Percentiles rank a stretch among this genome's conserved stretches.
phyloP scores from a whole-genome alignment of 805 yeast species.

The Lachancea lanzarotensis region DNA sequence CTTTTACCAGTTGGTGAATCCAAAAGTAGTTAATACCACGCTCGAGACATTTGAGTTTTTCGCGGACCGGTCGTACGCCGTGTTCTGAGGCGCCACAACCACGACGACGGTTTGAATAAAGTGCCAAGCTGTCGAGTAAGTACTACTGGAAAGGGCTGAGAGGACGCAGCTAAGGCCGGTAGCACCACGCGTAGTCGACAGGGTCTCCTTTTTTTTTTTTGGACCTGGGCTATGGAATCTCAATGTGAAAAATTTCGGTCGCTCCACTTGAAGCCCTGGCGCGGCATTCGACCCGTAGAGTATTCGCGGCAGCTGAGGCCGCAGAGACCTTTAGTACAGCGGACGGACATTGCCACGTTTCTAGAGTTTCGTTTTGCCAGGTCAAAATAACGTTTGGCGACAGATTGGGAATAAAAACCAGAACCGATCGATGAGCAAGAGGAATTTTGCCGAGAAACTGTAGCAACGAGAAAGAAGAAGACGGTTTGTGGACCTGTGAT shows the following conservation, averaged over 20 bases:
- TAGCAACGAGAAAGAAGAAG: background rate
- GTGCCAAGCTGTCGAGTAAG: background rate
- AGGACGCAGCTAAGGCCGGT: no score
- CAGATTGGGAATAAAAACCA: background rate
- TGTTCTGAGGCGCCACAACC: constrained; percentile 6
- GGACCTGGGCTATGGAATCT: background rate
- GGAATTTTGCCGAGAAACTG: background rate
- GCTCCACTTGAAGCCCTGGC: background rate
- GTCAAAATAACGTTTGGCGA: background rate
- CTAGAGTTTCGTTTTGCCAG: background rate
- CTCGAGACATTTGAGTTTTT: constrained; percentile 1
- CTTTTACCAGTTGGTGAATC: background rate
- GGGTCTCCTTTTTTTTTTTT: no score
- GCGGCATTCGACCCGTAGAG: background rate
- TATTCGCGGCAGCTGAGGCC: background rate
- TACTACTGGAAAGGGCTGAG: background rate
- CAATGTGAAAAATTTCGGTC: background rate
- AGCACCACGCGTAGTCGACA: no score
- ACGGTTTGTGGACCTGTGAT: no score
- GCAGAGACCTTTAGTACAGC: background rate
- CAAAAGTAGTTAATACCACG: constrained; percentile 8
- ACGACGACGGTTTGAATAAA: background rate
- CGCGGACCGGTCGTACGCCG: background rate
- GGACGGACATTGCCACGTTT: constrained; percentile 1
- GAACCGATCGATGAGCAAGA: background rate